A percentile compares a stretch with the other conserved stretches of the same genome.
phyloP scores from a whole-genome alignment of 1,284 basidiomycete species.

The Apiotrichum veenhuisii region DNA sequence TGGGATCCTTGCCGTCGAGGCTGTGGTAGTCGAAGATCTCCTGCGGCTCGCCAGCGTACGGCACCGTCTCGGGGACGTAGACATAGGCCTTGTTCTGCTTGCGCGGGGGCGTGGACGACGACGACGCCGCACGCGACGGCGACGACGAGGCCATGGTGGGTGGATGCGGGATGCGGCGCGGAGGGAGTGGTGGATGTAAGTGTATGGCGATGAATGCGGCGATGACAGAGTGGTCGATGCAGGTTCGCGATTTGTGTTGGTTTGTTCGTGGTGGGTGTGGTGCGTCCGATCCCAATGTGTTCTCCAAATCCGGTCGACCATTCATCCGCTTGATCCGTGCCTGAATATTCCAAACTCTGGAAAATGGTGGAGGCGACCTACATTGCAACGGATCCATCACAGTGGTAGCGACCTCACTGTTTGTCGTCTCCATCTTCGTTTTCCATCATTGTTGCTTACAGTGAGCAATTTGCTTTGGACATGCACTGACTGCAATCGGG shows the following conservation, averaged over 20 bases:
- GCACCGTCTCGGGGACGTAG: conserved; percentile 30
- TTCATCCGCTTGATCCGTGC: too few species aligned
- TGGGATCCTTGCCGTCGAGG: conserved; percentile 27
- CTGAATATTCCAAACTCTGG: too few species aligned
- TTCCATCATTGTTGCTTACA: too few species aligned
- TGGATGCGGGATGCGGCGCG: neutral
- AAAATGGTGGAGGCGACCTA: too few species aligned
- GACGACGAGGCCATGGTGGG: conserved; percentile 7
- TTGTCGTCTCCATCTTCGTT: too few species aligned
- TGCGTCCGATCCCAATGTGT: neutral
- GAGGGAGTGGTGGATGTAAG: neutral
- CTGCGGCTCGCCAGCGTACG: conserved; percentile 25
- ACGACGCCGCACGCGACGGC: conserved; percentile 25
- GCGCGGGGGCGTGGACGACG: conserved; percentile 18
- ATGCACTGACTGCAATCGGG: too few species aligned
- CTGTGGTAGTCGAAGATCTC: conserved; percentile 33
- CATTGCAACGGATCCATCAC: too few species aligned
- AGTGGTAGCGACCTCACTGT: too few species aligned
- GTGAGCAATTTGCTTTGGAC: too few species aligned
- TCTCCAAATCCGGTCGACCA: too few species aligned
- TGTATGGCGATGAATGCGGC: neutral
- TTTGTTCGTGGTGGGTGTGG: too few species aligned
- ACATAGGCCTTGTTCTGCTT: conserved; percentile 30
- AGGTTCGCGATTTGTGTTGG: neutral
- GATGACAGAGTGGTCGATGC: too few species aligned